Evolutionary conservation across 345 rosid species (phyloP).

Genomic region (Corymbia maculata): DNA sequence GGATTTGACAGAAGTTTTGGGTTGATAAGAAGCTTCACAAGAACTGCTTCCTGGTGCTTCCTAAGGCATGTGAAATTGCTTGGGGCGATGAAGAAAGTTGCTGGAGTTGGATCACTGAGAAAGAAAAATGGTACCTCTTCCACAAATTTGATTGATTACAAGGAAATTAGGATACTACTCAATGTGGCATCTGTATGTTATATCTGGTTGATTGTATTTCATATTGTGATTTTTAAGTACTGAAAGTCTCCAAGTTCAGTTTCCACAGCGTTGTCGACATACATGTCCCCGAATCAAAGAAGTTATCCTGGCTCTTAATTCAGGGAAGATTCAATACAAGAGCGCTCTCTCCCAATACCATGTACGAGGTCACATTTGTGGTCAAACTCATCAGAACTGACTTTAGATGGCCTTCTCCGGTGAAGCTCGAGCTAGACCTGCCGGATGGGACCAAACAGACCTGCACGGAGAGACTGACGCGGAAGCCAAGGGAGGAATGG

Average conservation of each 20-base stretch:
- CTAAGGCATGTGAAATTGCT: neutral
- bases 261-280: rapidly evolving
- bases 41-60: neutral
- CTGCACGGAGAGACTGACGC: rapidly evolving
- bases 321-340: neutral
- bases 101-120: neutral
- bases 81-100: neutral
- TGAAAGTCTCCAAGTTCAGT: neutral
- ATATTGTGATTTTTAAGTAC: too few species aligned
- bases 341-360: neutral
- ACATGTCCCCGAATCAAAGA: rapidly evolving
- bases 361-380: neutral
- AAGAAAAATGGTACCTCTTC: neutral
- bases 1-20: neutral
- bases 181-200: too few species aligned
- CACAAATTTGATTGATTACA: neutral
- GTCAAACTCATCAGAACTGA: rapidly evolving
- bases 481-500: neutral
- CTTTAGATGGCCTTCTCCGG: rapidly evolving
- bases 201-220: too few species aligned
- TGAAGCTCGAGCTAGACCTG: rapidly evolving
- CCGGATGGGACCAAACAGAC: neutral
- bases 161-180: neutral
- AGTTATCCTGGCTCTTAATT: neutral
- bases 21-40: too few species aligned